phyloP scores from a whole-genome alignment of 257 asterid genomes.

The Linaria vulgaris region DNA sequence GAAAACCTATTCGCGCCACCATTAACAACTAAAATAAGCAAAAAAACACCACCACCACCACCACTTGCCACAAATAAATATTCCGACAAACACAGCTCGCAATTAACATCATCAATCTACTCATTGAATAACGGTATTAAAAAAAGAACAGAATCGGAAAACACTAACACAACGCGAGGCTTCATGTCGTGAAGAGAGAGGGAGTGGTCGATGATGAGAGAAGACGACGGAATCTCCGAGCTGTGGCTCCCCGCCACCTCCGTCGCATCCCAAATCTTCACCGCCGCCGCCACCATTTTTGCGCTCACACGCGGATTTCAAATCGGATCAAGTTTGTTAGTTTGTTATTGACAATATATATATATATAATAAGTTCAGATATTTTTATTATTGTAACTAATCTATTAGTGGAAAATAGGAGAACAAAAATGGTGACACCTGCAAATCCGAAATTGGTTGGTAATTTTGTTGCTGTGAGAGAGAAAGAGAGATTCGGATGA shows the following conservation, averaged over 20 bases:
- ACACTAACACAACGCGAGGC: slow-evolving; percentile 67
- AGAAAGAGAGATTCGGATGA: no score
- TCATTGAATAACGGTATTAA: not conserved
- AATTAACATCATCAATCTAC: not conserved
- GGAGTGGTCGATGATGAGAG: slow-evolving; percentile 69
- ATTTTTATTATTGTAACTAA: no score
- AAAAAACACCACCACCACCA: not conserved
- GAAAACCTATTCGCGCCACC: not conserved
- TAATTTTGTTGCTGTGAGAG: no score
- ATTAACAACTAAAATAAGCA: not conserved
- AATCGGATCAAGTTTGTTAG: not conserved
- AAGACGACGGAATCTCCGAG: slow-evolving; percentile 68
- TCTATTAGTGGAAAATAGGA: not conserved
- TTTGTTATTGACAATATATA: not conserved
- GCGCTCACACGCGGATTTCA: not conserved
- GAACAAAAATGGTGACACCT: not conserved
- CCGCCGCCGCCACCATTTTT: slow-evolving; percentile 50
- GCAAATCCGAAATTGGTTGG: not conserved
- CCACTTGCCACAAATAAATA: no score
- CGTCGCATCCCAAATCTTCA: slow-evolving; percentile 77
- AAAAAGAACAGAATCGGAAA: not conserved
- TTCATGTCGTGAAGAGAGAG: slow-evolving; percentile 66
- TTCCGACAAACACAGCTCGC: not conserved
- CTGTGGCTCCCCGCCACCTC: slow-evolving; percentile 65
- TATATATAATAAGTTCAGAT: not conserved